A percentile compares a stretch with the other conserved stretches of the same genome.
phyloP scores from a whole-genome alignment of 129 eudicot species.

The Glebionis coronaria region DNA sequence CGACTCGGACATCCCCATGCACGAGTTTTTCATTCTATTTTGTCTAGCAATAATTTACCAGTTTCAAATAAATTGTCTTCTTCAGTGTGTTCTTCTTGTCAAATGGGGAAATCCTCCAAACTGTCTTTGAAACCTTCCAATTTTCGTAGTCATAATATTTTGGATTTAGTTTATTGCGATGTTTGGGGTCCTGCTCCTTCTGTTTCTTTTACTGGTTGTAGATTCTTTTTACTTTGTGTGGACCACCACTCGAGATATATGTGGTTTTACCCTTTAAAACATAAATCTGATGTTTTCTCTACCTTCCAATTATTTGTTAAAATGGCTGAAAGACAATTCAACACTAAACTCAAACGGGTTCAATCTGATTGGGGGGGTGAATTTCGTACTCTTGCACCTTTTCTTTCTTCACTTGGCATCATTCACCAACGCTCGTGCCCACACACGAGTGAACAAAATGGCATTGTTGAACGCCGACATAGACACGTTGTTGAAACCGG shows the following conservation, averaged over 20 bases:
- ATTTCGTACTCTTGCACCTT: no score
- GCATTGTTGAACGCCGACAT: no score
- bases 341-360: no score
- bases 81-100: background rate
- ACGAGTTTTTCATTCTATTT: no score
- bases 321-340: background rate
- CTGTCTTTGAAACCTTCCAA: background rate
- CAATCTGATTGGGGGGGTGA: no score
- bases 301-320: constrained; percentile 4
- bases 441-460: no score
- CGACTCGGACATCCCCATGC: no score
- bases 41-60: background rate
- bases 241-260: background rate
- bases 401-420: no score
- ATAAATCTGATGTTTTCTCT: background rate
- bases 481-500: no score
- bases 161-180: constrained; percentile 1
- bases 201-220: background rate
- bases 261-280: background rate
- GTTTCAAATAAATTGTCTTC: background rate
- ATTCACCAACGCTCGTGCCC: no score
- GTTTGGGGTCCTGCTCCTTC: background rate
- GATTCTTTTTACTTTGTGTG: background rate
- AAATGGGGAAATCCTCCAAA: background rate
- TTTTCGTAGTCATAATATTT: background rate